Evolutionary conservation across 202 grass and related monocot genomes (phyloP), one percentile per base, ranked within the genome.

Genomic region (Bolboschoenoplectus hybrid): DNA sequence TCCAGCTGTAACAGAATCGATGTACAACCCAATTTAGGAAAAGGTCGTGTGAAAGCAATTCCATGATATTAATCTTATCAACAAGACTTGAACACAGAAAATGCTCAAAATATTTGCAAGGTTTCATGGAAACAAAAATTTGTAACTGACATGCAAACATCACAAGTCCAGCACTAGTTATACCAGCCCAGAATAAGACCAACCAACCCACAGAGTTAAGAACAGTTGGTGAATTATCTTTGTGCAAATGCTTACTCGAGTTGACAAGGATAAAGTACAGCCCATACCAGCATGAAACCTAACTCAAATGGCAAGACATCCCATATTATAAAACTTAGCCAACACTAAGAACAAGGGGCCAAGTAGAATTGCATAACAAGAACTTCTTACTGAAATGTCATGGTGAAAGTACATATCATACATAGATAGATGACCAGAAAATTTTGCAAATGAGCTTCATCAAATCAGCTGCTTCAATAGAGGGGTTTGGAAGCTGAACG

Each of bases 341-440:
- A 53, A 75, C 47, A 74, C 12, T 78, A 3, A 7, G 13, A 16
- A 79, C 13, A 79, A 60, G 36, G 47, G 3, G 35, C 44, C 41
- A 61, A 51, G 81, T 73, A 7, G 45, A 81, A 82, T 17, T 71
- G 34, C 16, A 82, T 39, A 77, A 78, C 13, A 89, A 73, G n/a
- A 85, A 75, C 19, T 78, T 35, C 50, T 57, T 58, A 58, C 3
- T 58, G 34, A 79, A 79, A 79, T 41, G 52, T 12, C 34, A 58
- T 45, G 9, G 51, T 74, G 74, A 44, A 44, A 44, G 69, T 74
- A 11, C 43, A 41, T 49, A 55, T 62, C 93, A 38, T 92, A 98
- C 95, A 87, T 98, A 98, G 81, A 98, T 98, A 82, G 95, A 98
- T 62, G 95, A 98, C 95, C 95, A 98, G 89, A 98, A 98, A 88